Evolutionary conservation across 257 asterid genomes (phyloP), one percentile per base, ranked within the genome.

Genomic region (Coffea canephora): DNA sequence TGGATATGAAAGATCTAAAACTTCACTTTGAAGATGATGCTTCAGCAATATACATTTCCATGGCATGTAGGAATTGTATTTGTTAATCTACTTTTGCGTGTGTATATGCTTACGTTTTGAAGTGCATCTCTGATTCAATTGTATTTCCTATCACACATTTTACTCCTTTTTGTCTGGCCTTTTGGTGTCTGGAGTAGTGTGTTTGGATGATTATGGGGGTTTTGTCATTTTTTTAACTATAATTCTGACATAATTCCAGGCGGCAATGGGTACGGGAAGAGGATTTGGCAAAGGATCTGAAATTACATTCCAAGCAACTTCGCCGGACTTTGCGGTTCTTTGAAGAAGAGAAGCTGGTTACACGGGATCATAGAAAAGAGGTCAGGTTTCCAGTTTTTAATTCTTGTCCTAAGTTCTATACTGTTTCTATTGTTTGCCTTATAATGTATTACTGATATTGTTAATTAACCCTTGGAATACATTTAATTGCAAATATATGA

Each of bases 351-450:
- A 96, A 94, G 85, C 84, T 94, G 45, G 88, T 96, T 83, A 92
- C 94, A 12, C 93, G 98, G 78, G 99, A 96, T 84, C 99, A 95
- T 82, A 89, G 97, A 78, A 95, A 93, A 89, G 99, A 95, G 99
- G 99, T 95, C 57, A 70, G 83, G 36, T 70, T 76, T 69, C 45
- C 81, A 80, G 77, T 84, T 83, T 79, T 82, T 80, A 78, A 76
- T 64, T 74, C 73, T 79, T 77, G 66, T 7, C 46, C 67, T 48
- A 65, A 16, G 64, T 39, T 78, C n/a, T 55, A 23, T 59, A n/a
- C 7, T 39, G 12, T 21, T 16, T 41, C 48, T n/a, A 39, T 71
- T 50, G 41, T 13, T 23, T 45, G 57, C 36, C 10, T 45, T 25
- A 5, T 71, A 5, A n/a, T 71, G 10, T 71, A 23, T 25, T 3